Evolutionary conservation across 2,329 filamentous ascomycete species (phyloP), one percentile per base, ranked within the genome.

Genomic region (Diplodia seriata): DNA sequence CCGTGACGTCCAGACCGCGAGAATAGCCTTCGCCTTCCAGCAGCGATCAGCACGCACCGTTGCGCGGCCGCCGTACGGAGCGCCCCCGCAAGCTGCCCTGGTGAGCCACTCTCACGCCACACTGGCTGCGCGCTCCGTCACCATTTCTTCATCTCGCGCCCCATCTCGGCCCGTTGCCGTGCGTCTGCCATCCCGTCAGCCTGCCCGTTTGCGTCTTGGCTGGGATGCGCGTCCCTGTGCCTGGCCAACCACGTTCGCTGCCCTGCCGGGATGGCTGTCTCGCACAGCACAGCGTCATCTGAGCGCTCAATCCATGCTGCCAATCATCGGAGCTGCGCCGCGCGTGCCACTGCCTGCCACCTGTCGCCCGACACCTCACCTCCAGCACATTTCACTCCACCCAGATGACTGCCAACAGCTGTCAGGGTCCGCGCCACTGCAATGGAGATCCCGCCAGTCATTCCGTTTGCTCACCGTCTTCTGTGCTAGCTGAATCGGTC

Each of bases 211-310:
- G 57, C 36, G 38, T 43, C 56, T 23, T 31, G 38, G 38, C n/a
- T 12, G 56, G 36, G 56, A 20, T 47, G 15, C 15, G 33, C 40
- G 40, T 15, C 55, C 38, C 40, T n/a, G 57, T 49, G 57, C 40
- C 40, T 56, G 40, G 20, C 59, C 59, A 38, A 51, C 47, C 59
- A 40, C 47, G 20, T 18, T 63, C 29, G 47, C n/a, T 63, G 59
- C 59, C 59, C 59, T 51, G 59, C 57, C 15, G 26, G 20, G 26
- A 43, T 26, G 47, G 57, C 59, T 47, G 43, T 47, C 59, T 51
- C 31, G 31, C 47, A 63, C 59, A 51, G 47, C 47, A 43, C 47
- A 63, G 26, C 59, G 47, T 63, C 59, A 63, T 63, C 59, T 63
- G 43, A 40, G 50, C 59, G 50, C 59, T 43, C 29, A 43, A 56